Evolutionary conservation across 805 yeast genomes (phyloP).

Genomic region (Starmerella scarabaei): DNA sequence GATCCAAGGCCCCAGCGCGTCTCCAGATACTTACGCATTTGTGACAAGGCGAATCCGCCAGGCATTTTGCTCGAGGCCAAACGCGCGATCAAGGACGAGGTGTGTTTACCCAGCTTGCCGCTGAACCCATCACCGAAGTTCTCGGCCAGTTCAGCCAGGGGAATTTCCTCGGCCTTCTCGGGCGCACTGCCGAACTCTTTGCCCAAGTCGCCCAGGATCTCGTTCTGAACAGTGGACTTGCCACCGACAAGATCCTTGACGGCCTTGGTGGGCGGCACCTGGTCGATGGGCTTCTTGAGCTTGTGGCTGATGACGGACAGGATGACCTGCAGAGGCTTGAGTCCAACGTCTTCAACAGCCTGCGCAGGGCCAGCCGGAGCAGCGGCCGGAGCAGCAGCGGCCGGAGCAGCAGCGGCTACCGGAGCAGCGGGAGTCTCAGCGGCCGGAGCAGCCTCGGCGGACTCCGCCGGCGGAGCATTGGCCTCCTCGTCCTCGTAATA

Average conservation of each 20-base stretch:
- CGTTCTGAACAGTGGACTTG: slow-evolving; percentile 96
- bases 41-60: slow-evolving; percentile 92
- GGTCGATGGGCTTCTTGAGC: slow-evolving; percentile 78
- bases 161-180: slow-evolving; percentile 98
- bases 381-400: slow-evolving; percentile 48
- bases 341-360: slow-evolving; percentile 79
- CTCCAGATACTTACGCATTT: slow-evolving; percentile 85
- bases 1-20: slow-evolving; percentile 83
- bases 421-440: slow-evolving; percentile 47
- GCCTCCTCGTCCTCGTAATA: slow-evolving; percentile 56
- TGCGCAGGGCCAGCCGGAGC: slow-evolving; percentile 72
- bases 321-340: slow-evolving; percentile 64
- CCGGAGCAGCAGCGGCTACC: slow-evolving; percentile 46
- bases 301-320: slow-evolving; percentile 92
- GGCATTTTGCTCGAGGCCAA: slow-evolving; percentile 97
- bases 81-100: slow-evolving; percentile 77
- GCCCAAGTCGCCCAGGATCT: slow-evolving; percentile 95
- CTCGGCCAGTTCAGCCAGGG: slow-evolving; percentile 89
- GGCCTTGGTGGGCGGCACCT: slow-evolving; percentile 78
- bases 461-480: slow-evolving; percentile 24
- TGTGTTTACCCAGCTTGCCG: slow-evolving; percentile 88
- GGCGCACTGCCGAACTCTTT: slow-evolving; percentile 97
- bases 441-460: slow-evolving; percentile 30
- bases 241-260: slow-evolving; percentile 97
- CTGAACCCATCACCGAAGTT: slow-evolving; percentile 80